Evolutionary conservation across 768 basidiomycete genomes (phyloP).

Genomic region (Boletus rubescentipes): DNA sequence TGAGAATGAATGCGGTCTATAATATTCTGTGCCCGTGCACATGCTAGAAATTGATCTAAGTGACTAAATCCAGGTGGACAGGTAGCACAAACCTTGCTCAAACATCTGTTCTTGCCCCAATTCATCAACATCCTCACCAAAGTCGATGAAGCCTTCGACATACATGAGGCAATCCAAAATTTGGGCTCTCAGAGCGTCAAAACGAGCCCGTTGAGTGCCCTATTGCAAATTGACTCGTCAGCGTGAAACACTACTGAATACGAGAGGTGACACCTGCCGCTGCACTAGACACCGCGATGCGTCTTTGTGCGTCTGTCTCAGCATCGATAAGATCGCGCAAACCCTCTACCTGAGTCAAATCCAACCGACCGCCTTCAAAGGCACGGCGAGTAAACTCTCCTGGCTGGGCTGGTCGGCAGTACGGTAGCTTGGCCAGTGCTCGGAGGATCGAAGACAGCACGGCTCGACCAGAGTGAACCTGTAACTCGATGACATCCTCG

Average conservation of each 20-base stretch:
- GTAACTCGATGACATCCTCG: conserved; percentile 79
- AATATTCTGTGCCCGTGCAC: conserved; percentile 47
- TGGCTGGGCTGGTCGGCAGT: conserved; percentile 74
- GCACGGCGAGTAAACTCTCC: conserved; percentile 91
- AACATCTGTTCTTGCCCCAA: conserved; percentile 76
- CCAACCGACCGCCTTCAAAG: conserved; percentile 75
- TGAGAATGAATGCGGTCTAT: conserved; percentile 52
- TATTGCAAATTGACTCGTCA: conserved; percentile 29
- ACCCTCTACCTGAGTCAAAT: conserved; percentile 88
- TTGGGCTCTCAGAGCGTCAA: conserved; percentile 60
- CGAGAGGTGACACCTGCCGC: conserved; percentile 47
- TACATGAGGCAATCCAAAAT: conserved; percentile 74
- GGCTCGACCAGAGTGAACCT: conserved; percentile 85
- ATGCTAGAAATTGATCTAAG: conserved; percentile 41
- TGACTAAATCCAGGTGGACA: not conserved
- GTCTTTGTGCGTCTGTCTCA: conserved; percentile 81
- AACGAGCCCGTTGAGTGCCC: conserved; percentile 62
- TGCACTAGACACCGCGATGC: conserved; percentile 65
- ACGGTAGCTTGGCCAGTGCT: conserved; percentile 59
- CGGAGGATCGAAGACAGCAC: conserved; percentile 68
- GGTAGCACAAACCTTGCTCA: conserved; percentile 53
- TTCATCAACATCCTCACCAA: conserved; percentile 83
- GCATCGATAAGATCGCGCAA: conserved; percentile 85
- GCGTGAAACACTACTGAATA: not conserved
- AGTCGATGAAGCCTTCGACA: conserved; percentile 89